Conservation (phyloP, 164 flowering plant genomes). For the Piper longum region DNA sequence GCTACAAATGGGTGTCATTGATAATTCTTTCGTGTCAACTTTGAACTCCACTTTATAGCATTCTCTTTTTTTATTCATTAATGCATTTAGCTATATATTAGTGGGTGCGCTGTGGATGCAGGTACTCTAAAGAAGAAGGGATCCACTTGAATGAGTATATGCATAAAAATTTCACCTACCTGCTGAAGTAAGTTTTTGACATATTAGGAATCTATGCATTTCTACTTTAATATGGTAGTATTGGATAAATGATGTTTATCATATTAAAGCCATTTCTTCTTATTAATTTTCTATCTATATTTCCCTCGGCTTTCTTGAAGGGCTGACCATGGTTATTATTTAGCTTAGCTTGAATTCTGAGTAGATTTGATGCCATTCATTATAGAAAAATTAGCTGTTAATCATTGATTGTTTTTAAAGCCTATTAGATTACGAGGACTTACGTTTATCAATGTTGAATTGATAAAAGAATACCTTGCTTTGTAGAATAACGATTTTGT, state of each 20-base stretch:
- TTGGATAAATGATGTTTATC: not conserved
- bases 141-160: conserved; percentile 38
- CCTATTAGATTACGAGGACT: not conserved
- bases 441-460: not conserved
- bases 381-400: not conserved
- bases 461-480: too few species aligned
- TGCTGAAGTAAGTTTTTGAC: conserved; percentile 46
- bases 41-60: not conserved
- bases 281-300: not conserved
- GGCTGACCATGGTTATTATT: not conserved
- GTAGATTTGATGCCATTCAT: too few species aligned
- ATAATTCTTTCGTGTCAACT: too few species aligned
- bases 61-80: not conserved
- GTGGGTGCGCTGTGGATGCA: conserved; percentile 9
- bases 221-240: too few species aligned
- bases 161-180: conserved; percentile 65
- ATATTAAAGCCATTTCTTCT: not conserved
- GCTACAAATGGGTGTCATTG: too few species aligned
- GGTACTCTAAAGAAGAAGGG: conserved; percentile 94
- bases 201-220: not conserved
- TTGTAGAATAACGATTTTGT: not conserved
- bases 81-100: not conserved
- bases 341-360: not conserved
- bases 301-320: not conserved
- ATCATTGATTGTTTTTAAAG: not conserved